These are phyloP conservation scores for Sorghum bicolor DNA, from an alignment of 176 grass and related monocot genomes.

Conservation along the genomic window DNA sequence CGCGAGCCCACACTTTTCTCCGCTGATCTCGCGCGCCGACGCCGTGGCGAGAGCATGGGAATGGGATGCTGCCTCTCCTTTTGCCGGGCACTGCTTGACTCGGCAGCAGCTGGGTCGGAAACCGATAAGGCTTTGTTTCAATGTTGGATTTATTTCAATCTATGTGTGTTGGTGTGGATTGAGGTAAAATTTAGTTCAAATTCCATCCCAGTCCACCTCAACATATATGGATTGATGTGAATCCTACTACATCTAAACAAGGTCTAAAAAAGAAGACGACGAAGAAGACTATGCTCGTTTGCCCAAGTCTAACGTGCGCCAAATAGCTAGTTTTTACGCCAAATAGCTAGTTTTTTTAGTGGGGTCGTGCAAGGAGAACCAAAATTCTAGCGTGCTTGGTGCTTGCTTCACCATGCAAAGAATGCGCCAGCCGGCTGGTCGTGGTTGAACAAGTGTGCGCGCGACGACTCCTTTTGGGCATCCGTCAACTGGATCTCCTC, in stretches of 20 bases:
- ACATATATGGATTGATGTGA: too few relatives aligned
- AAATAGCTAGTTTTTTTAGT: not conserved
- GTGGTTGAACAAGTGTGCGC: not conserved
- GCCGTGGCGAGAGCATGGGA: not conserved
- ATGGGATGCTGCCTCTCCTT: not conserved
- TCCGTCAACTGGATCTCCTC: not conserved
- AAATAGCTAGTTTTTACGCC: not conserved
- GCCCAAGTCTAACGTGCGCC: not conserved
- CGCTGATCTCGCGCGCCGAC: constrained; percentile 23
- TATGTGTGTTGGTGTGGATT: too few relatives aligned
- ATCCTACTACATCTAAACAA: too few relatives aligned
- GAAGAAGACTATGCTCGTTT: not conserved
- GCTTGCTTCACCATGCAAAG: not conserved
- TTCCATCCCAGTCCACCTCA: too few relatives aligned
- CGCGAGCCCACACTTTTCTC: not conserved
- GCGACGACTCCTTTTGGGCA: not conserved
- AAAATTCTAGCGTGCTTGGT: not conserved
- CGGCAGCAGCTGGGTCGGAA: too few relatives aligned
- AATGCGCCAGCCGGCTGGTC: not conserved
- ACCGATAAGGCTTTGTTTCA: too few relatives aligned
- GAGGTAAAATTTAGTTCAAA: too few relatives aligned
- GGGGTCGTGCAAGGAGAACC: not conserved
- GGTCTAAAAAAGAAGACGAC: not conserved
- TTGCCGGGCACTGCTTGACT: not conserved
- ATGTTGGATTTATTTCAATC: too few relatives aligned